Conservation (phyloP, 192 early-diverging fungal genomes). For the Thamnidium elegans region DNA sequence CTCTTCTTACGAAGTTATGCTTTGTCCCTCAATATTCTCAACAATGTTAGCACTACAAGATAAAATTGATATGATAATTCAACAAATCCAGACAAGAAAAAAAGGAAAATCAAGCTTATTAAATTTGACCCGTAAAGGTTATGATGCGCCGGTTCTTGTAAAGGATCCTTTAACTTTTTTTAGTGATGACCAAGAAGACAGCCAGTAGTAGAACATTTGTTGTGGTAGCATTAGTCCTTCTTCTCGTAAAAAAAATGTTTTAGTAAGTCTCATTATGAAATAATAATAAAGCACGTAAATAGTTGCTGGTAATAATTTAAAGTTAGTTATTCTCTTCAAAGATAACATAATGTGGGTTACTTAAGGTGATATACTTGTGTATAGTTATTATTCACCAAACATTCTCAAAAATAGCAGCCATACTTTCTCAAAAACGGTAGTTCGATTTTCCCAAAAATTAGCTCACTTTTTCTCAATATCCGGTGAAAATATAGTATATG, state of each 20-base stretch:
- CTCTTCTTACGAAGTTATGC: not conserved
- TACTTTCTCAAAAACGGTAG: too few relatives aligned
- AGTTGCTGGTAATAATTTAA: not conserved
- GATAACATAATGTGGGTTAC: not conserved
- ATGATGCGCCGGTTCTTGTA: not conserved
- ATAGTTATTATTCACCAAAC: too few relatives aligned
- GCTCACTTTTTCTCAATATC: too few relatives aligned
- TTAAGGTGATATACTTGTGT: too few relatives aligned
- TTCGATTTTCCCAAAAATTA: too few relatives aligned
- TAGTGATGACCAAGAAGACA: not conserved
- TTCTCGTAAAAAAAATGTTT: not conserved
- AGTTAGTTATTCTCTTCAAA: slow-evolving; percentile 1
- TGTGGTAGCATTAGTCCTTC: not conserved
- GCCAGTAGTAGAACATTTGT: not conserved
- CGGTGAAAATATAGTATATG: too few relatives aligned
- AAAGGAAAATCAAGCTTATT: not conserved
- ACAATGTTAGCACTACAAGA: not conserved
- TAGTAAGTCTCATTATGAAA: not conserved
- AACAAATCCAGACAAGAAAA: not conserved
- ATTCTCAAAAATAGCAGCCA: too few relatives aligned
- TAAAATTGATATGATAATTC: not conserved
- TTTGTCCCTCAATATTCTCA: not conserved
- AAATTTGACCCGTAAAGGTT: not conserved
- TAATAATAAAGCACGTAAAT: not conserved
- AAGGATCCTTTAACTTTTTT: not conserved